Evolutionary conservation across 257 asterid genomes (phyloP), one percentile per base, ranked within the genome.

Genomic region (Nicotiana benthamiana): DNA sequence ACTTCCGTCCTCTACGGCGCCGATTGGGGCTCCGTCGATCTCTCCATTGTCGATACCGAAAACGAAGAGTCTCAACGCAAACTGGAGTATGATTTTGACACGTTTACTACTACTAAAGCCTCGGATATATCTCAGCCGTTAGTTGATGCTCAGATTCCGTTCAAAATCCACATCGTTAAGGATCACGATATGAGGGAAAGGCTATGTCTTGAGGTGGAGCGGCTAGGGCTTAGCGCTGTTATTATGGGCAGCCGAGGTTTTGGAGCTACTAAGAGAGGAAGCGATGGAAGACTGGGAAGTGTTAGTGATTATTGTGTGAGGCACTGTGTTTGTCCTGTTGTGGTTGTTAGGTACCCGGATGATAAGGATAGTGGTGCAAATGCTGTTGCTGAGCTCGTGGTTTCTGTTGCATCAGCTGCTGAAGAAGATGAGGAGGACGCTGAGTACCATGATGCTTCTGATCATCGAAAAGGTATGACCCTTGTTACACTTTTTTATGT

Each of bases 271-370:
- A 94, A 87, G 85, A 91, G 86, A 77, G 97, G 95, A 9, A 88
- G 85, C 59, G 89, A 91, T 83, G 97, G 91, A 40, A 89, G 98
- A 91, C 93, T 94, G 36, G 97, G 98, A 34, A 94, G 97, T 85
- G 97, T 94, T 1, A 94, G 98, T 87, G 98, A 94, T 91, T 94
- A 94, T 86, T 94, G 97, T 83, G 98, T 94, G 10, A 91, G 98
- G 92, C 98, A 94, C 80, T 94, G 97, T 60, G 97, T 94, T 13
- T 94, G 97, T 75, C 98, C 97, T 18, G 98, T 94, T 26, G 98
- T 94, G 77, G 98, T 94, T 17, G 97, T 94, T 17, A 86, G 98
- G 70, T 92, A 87, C 77, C 93, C 94, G 12, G 98, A 90, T 79
- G 97, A 92, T 76, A 91, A 89, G 87, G 93, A 88, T 1, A 80